Evolutionary conservation across 208 protist genomes (phyloP).

Genomic region (Leptomonas seymouri): DNA sequence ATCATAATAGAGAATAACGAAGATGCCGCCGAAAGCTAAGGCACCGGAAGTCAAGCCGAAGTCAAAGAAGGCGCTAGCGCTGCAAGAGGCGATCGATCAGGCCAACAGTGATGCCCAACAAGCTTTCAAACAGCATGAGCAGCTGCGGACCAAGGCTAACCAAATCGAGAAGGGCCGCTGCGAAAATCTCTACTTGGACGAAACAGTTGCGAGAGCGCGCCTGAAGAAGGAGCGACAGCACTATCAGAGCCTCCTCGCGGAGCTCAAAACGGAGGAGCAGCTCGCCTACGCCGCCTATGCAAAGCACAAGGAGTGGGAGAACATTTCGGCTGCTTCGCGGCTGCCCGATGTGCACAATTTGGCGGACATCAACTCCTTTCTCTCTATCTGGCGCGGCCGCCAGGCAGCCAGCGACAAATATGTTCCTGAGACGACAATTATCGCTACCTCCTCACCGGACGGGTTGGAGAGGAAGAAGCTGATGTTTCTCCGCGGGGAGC

Average conservation of each 20-base stretch:
- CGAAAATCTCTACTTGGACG: conserved; percentile 51
- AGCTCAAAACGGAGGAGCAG: conserved; percentile 48
- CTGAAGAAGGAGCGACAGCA: conserved; percentile 53
- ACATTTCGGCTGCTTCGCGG: conserved; percentile 65
- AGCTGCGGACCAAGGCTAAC: conserved; percentile 56
- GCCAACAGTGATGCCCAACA: conserved; percentile 62
- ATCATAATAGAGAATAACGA: neutral
- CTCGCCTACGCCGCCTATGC: conserved; percentile 76
- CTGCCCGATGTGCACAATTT: conserved; percentile 80
- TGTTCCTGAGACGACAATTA: conserved; percentile 39
- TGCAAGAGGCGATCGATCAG: conserved; percentile 61
- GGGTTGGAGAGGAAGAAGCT: conserved; percentile 16
- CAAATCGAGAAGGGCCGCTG: conserved; percentile 55
- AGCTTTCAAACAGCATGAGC: conserved; percentile 86
- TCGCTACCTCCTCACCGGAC: conserved; percentile 15
- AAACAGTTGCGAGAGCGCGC: conserved; percentile 61
- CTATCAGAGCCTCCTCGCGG: conserved; percentile 41
- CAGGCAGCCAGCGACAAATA: conserved; percentile 34
- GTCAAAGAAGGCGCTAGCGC: conserved; percentile 57
- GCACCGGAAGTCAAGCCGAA: conserved; percentile 46
- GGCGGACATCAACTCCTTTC: conserved; percentile 90
- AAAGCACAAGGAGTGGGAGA: conserved; percentile 80
- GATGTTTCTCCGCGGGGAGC: conserved; percentile 63
- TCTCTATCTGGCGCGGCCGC: conserved; percentile 80
- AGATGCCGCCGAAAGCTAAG: conserved; percentile 49